Evolutionary conservation across 768 basidiomycete species (phyloP).

Genomic region (Butyriboletus loyo): DNA sequence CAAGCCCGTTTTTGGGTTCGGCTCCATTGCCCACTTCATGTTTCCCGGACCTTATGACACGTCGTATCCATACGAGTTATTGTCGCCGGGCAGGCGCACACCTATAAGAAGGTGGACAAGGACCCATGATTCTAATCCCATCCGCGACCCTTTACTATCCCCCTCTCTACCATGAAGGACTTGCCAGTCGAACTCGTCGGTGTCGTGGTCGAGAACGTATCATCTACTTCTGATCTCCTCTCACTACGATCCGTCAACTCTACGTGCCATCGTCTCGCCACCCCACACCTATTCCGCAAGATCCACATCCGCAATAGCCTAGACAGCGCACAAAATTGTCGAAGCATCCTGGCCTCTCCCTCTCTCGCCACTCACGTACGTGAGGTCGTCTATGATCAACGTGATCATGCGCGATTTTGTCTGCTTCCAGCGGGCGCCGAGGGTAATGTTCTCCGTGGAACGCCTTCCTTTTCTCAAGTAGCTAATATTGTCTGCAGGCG

Average conservation of each 20-base stretch:
- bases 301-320: constrained; percentile 26
- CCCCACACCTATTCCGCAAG: constrained; percentile 22
- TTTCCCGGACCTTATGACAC: not conserved
- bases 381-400: constrained; percentile 30
- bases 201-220: constrained; percentile 22
- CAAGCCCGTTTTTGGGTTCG: not conserved
- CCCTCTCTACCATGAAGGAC: constrained; percentile 16
- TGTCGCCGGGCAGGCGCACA: not conserved
- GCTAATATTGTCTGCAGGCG: constrained; percentile 8
- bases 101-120: constrained; percentile 6
- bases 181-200: constrained; percentile 29
- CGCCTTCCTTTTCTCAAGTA: no score
- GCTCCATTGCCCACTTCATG: not conserved
- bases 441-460: constrained; percentile 1
- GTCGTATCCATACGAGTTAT: not conserved
- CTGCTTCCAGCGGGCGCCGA: constrained; percentile 15
- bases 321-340: constrained; percentile 25
- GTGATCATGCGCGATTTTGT: constrained; percentile 24
- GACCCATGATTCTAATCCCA: no score
- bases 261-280: constrained; percentile 24
- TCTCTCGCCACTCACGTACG: constrained; percentile 23
- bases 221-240: constrained; percentile 26
- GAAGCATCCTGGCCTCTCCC: constrained; percentile 21
- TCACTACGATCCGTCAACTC: constrained; percentile 28
- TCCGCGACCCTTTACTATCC: not conserved